A percentile compares a stretch with the other conserved stretches of the same genome.
Conservation (phyloP, 352 stramenopile genomes). For the Pythium dissimile region DNA sequence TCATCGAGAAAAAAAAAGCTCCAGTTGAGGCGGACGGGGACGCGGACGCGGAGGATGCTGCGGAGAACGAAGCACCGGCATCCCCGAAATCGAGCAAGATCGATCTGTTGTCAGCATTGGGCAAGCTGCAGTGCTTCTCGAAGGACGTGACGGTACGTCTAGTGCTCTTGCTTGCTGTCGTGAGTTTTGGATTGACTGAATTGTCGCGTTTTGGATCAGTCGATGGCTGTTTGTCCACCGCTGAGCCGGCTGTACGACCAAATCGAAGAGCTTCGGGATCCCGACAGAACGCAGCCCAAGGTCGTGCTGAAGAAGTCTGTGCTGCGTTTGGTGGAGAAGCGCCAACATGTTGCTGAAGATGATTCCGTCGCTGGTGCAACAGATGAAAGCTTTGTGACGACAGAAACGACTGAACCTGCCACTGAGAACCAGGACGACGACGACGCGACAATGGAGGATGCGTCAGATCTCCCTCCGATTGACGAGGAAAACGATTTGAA, state of each 20-base stretch:
- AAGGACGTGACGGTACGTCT: constrained; percentile 47
- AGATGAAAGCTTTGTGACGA: constrained; percentile 4
- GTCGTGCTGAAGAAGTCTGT: constrained; percentile 29
- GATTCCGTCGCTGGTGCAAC: constrained; percentile 1
- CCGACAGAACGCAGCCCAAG: constrained; percentile 42
- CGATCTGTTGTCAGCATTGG: constrained; percentile 42
- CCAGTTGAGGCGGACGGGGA: constrained; percentile 9
- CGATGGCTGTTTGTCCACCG: constrained; percentile 57
- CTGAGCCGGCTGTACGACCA: constrained; percentile 72
- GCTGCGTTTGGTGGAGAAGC: background rate
- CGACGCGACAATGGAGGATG: constrained; percentile 12
- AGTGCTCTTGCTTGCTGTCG: background rate
- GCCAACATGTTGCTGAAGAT: background rate
- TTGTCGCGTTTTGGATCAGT: constrained; percentile 10
- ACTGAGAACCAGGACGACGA: too few relatives aligned
- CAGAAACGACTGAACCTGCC: background rate
- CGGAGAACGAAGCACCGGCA: background rate
- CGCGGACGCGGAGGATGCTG: background rate
- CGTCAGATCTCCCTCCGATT: background rate
- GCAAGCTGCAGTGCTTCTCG: constrained; percentile 47
- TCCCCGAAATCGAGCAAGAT: constrained; percentile 26
- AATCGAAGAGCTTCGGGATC: constrained; percentile 60
- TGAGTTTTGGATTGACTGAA: background rate
- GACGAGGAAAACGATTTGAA: constrained; percentile 14
- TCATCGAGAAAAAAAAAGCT: constrained; percentile 25